These are phyloP conservation scores for Posidonia australis DNA, from an alignment of 106 monocot species.

Conservation along the genomic window DNA sequence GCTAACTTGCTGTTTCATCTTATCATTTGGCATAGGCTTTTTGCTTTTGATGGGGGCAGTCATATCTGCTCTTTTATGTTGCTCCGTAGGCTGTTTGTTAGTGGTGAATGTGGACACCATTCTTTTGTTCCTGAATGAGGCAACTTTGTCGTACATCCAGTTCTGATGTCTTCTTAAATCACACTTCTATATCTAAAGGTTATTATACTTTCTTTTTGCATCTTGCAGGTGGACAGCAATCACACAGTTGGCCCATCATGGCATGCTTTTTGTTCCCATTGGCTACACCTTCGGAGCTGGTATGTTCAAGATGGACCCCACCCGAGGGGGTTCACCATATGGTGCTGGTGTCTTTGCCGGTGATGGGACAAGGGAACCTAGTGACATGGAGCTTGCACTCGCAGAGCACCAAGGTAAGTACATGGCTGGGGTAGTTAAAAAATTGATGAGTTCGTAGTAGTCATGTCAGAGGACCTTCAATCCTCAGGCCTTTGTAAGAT, in stretches of 20 bases:
- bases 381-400: slow-evolving; percentile 39
- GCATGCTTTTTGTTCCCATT: slow-evolving; percentile 67
- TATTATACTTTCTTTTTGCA: not conserved
- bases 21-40: no score
- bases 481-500: no score
- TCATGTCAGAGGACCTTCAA: not conserved
- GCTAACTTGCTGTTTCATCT: no score
- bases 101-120: no score
- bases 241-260: slow-evolving; percentile 63
- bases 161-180: not conserved
- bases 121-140: no score
- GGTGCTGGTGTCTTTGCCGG: slow-evolving; percentile 67
- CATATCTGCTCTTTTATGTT: no score
- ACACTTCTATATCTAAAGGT: not conserved
- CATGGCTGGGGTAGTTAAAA: slow-evolving; percentile 63
- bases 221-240: slow-evolving; percentile 64
- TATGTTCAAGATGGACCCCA: slow-evolving; percentile 60
- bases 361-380: slow-evolving; percentile 44
- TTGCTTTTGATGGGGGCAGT: no score
- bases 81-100: no score
- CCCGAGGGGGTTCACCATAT: slow-evolving; percentile 67
- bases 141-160: no score
- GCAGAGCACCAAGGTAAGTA: slow-evolving; percentile 74
- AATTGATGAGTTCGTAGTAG: slow-evolving; percentile 8
- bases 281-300: slow-evolving; percentile 72